A percentile compares a stretch with the other conserved stretches of the same genome.
phyloP scores from a whole-genome alignment of 495 filamentous ascomycete genomes.

The Rusavskia elegans region DNA sequence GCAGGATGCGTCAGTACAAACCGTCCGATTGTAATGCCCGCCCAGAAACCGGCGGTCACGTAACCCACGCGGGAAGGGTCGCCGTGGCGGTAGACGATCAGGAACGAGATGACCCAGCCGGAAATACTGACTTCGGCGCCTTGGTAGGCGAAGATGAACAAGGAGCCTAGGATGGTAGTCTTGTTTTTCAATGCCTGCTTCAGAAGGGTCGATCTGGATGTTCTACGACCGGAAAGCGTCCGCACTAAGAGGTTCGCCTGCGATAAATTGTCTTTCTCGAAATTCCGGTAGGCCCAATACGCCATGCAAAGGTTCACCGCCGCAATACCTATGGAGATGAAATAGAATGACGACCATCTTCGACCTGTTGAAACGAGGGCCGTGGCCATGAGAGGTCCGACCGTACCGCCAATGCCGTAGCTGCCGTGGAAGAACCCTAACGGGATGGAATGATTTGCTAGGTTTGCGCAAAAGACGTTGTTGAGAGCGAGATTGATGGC shows the following conservation, averaged over 20 bases:
- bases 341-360: slow-evolving; percentile 45
- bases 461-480: slow-evolving; percentile 59
- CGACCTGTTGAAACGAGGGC: slow-evolving; percentile 33
- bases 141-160: slow-evolving; percentile 74
- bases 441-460: slow-evolving; percentile 44
- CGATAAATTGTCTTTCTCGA: slow-evolving; percentile 23
- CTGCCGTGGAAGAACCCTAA: slow-evolving; percentile 49
- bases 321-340: slow-evolving; percentile 28
- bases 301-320: slow-evolving; percentile 7
- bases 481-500: slow-evolving; percentile 53
- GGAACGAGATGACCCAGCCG: slow-evolving; percentile 69
- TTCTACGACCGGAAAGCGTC: slow-evolving; percentile 19
- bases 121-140: slow-evolving; percentile 65
- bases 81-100: slow-evolving; percentile 53
- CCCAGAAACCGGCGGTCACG: slow-evolving; percentile 76
- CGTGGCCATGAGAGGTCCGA: slow-evolving; percentile 58
- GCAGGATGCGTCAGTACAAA: slow-evolving; percentile 50
- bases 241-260: slow-evolving; percentile 19
- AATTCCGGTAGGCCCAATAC: slow-evolving; percentile 17
- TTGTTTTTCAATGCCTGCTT: slow-evolving; percentile 36
- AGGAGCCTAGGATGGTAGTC: slow-evolving; percentile 49
- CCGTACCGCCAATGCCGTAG: slow-evolving; percentile 59
- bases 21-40: slow-evolving; percentile 51
- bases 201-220: slow-evolving; percentile 16
- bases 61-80: slow-evolving; percentile 55